A percentile compares a stretch with the other conserved stretches of the same genome.
Conservation (phyloP, 2,329 filamentous ascomycete species). For the Xylaria sp. region DNA sequence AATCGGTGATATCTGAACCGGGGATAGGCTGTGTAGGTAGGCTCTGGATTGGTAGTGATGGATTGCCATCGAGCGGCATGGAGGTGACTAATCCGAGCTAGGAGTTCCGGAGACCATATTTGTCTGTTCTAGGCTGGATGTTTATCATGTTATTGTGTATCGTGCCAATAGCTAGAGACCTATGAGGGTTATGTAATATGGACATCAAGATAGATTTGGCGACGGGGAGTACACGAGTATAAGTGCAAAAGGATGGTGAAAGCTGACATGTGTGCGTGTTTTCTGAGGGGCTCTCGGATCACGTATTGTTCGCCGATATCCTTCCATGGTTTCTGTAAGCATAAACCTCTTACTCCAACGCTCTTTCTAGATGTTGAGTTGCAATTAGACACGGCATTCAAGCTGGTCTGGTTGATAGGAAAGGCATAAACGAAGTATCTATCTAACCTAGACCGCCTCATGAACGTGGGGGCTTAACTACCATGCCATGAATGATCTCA, state of each 20-base stretch:
- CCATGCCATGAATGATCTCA: constrained; percentile 3
- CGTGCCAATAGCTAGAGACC: neutral
- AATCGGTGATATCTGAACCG: neutral
- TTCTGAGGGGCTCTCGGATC: too few relatives aligned
- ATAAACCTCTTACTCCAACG: neutral
- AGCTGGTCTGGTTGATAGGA: neutral
- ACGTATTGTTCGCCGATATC: too few relatives aligned
- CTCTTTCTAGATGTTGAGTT: neutral
- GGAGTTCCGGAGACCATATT: neutral
- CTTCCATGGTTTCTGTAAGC: neutral
- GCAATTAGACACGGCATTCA: neutral
- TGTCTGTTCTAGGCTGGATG: neutral
- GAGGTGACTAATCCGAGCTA: neutral
- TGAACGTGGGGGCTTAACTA: neutral
- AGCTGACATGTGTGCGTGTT: neutral
- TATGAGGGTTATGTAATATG: too few relatives aligned
- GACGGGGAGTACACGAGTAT: neutral
- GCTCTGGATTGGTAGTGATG: neutral
- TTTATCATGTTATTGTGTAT: neutral
- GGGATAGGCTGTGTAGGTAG: neutral
- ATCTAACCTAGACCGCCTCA: neutral
- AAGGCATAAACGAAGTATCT: neutral
- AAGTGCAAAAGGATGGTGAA: neutral
- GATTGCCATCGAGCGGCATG: neutral
- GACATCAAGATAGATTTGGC: neutral